Base-by-base conservation (phyloP, 306 rosid genomes). In the Inga laurina region DNA sequence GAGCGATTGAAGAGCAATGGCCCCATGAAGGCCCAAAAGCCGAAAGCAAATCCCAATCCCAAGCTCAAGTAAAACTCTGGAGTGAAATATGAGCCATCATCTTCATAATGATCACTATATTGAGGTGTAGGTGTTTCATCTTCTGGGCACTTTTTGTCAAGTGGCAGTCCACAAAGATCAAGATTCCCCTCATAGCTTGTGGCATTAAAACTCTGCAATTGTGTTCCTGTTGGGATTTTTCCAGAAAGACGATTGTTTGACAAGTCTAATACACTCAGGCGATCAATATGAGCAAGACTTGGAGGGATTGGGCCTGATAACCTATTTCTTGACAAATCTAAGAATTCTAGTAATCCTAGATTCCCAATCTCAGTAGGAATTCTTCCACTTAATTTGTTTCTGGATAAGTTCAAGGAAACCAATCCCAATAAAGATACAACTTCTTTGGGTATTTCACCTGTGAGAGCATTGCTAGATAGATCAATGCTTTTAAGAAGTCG, bases 381-480 rank as follows among this genome's bases (percentile, higher is more conserved):
- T 3, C 10, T 4, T 27, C 68, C 19, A 27, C 18, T 62, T 1
- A 62, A 4, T 1, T 62, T 12, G 68, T 62, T 62, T 10, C 39
- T 62, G 4, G 37, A 62, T 12, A 62, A 11, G 10, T 62, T 62
- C 12, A 62, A 1, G 18, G 37, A 62, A 24, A 62, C 0, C 19
- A 62, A 62, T 62, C 19, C 19, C 19, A 27, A 27, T 7, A 62
- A 62, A 24, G 19, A 24, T 7, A 24, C 37, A 4, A 62, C 3
- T 62, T 24, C 39, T 62, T 10, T 27, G 0, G 39, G 68, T 27
- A 62, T 62, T 24, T 62, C 37, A 10, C 84, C 59, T 0, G 24
- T 41, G 3, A 83, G 21, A 10, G 64, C 2, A 68, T 86, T 86
- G 11, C 79, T 46, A 11, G 86, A 86, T n/a, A 82, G 46, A 46